Conservation (phyloP, 805 yeast species). For the Zygoascus ofunaensis region DNA sequence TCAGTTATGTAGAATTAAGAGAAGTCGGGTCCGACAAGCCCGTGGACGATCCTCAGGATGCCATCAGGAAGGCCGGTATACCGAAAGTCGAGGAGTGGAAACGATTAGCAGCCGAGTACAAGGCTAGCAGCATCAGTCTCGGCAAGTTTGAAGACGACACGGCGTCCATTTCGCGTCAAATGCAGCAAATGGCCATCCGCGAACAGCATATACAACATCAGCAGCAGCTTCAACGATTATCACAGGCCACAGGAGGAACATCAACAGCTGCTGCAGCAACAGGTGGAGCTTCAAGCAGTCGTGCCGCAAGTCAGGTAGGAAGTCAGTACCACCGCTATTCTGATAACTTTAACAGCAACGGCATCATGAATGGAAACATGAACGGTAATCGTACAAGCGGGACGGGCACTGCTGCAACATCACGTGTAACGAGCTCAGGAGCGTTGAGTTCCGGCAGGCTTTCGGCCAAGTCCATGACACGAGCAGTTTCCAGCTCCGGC, state of each 20-base stretch:
- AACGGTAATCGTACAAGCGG: neutral
- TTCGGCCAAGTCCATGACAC: neutral
- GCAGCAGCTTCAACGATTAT: conserved; percentile 8
- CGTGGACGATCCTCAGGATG: conserved; percentile 46
- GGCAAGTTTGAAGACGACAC: conserved; percentile 37
- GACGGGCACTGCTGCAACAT: conserved; percentile 10
- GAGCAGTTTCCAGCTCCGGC: no score
- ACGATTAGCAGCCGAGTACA: conserved; percentile 77
- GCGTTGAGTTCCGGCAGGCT: neutral
- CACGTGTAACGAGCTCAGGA: conserved; percentile 12
- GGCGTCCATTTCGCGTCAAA: conserved; percentile 3
- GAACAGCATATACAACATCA: conserved; percentile 2
- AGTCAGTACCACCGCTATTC: neutral
- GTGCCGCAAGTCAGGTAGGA: neutral
- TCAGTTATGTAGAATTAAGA: conserved; percentile 75
- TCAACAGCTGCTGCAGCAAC: neutral
- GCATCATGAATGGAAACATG: no score
- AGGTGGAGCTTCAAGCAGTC: no score
- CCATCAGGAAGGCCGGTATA: conserved; percentile 56
- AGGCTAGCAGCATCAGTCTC: conserved; percentile 76
- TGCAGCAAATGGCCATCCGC: conserved; percentile 3
- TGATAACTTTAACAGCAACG: neutral
- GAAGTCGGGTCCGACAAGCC: conserved; percentile 61
- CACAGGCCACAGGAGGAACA: conserved; percentile 2
- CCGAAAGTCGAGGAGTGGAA: conserved; percentile 98